Evolutionary conservation across 2,329 filamentous ascomycete genomes (phyloP), one percentile per base, ranked within the genome.

Genomic region (Aureobasidium musti): DNA sequence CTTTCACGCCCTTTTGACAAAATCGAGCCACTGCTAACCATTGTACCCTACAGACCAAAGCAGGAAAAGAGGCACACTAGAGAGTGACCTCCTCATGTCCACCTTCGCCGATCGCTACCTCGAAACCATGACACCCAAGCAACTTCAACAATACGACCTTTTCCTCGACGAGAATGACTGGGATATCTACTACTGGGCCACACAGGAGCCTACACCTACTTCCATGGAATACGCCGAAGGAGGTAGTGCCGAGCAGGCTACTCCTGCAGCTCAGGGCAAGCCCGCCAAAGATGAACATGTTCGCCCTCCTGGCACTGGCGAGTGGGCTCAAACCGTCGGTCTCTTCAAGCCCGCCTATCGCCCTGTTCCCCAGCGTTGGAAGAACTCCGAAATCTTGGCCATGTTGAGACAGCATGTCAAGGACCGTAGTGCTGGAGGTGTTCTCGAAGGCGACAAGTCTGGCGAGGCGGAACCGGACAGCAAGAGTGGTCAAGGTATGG

Each of bases 131-230:
- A 86, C 85, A 73, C 75, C 56, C 72, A 66, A 69, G 43, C 64
- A 69, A 77, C 45, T 77, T 77, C 70, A 77, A 71, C 74, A 79
- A 84, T 76, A 69, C 80, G 68, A 69, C 30, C 59, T 66, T 63
- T 69, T 69, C 67, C 68, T 69, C 30, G 95, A 99, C 79, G 95
- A 99, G 81, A 99, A 99, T 79, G 95, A 99, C 82, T 99, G 95
- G 95, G 95, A 99, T 77, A 97, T 99, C 69, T 99, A 99, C 84
- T 99, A 99, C 84, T 99, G 95, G 95, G 92, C 91, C 3, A 99
- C 95, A 19, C 95, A 99, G 79, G 88, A 92, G 72, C 83, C 89
- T 14, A 80, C 85, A 5, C 80, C 83, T 1, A 84, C 84, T n/a
- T 84, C 86, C 39, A 77, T 82, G 63, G 82, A 86, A 67, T 82